Evolutionary conservation across 768 basidiomycete genomes (phyloP), one percentile per base, ranked within the genome.

Genomic region (Chalciporus sphaerocephalus): DNA sequence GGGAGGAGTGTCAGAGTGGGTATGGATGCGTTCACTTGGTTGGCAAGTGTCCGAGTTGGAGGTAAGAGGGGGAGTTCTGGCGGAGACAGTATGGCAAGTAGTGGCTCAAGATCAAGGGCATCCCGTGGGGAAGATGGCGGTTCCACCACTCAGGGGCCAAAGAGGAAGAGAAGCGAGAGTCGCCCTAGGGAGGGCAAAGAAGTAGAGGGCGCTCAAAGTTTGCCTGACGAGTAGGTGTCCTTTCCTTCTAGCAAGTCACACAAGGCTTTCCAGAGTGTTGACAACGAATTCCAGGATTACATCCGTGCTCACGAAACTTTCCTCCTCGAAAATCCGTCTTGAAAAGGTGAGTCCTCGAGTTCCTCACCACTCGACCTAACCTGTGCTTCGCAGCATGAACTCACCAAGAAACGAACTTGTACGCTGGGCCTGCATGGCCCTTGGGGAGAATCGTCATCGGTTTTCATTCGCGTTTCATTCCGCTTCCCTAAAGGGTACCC

Each of bases 381-480:
- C 53, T 6, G 53, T 23, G 15, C 37, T 33, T 39, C 40, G 3
- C 52, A 86, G 83, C 79, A 80, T 36, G 85, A 87, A 44, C 68
- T 87, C 30, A 72, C 74, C 7, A 87, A 85, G 60, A 81, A 77
- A 54, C 80, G 91, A 9, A 85, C 81, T 12, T 89, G 90, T 54
- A 92, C 91, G 2, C 73, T 96, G 38, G 88, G 91, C 4, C 69
- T 97, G 34, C 82, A 90, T 51, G 90, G 90, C 2, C 92, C 92
- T 2, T 94, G 92, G 92, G 91, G 88, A n/a, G 86, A 85, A 45
- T 79, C 76, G 0, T 85, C 83, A 10, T 85, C 83, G 16, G 86
- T 87, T 6, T 93, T 91, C 67, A 82, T 93, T 47, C 83, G 94
- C 1, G 78, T 95, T 21, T 85, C 88, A 1, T 94, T 96, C 69